Base-by-base conservation (phyloP, 202 grass and related monocot species). In the Cymbopogon flexuosus region DNA sequence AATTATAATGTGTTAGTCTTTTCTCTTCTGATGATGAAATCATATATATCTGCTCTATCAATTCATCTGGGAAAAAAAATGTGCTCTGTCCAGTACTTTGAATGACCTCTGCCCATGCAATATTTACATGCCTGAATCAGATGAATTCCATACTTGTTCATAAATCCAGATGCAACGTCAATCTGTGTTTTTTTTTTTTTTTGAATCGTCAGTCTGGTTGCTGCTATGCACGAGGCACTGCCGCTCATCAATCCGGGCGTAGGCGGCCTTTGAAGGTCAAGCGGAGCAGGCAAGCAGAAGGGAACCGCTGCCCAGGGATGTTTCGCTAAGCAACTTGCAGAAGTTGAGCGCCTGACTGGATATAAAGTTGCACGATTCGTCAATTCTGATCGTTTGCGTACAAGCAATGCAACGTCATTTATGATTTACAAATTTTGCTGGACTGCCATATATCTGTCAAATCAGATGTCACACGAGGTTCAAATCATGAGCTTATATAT, bases 391-490 rank as follows among this genome's bases (percentile, higher is more conserved):
- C 18, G n/a, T 56, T 21, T 9, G 2, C 49, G 16, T 51, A n/a
- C 49, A 19, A 8, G 18, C 51, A 54, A 54, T 54, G 18, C 51
- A 56, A 56, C 18, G n/a, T 21, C 52, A 56, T 56, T 56, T 56
- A 19, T 54, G 6, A 21, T 56, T 3, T 54, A 56, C 52, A 56
- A 56, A 21, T 9, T 56, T 58, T 58, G 19, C 19, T 58, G 54
- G 9, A 1, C 54, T 21, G 19, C 54, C 3, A 74, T 37, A 74
- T 37, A 57, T 24, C 33, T 60, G 33, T 24, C 47, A 36, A 22
- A 73, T 1, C 52, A 75, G 52, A 60, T 60, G 34, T 33, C 40
- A 77, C 45, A 63, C 70, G 19, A 85, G 66, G 35, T 66, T 59
- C 14, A 81, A 19, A 33, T 41, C 52, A 33, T 74, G 42, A 40